phyloP scores from a whole-genome alignment of 768 basidiomycete species.

The Mycena venus region DNA sequence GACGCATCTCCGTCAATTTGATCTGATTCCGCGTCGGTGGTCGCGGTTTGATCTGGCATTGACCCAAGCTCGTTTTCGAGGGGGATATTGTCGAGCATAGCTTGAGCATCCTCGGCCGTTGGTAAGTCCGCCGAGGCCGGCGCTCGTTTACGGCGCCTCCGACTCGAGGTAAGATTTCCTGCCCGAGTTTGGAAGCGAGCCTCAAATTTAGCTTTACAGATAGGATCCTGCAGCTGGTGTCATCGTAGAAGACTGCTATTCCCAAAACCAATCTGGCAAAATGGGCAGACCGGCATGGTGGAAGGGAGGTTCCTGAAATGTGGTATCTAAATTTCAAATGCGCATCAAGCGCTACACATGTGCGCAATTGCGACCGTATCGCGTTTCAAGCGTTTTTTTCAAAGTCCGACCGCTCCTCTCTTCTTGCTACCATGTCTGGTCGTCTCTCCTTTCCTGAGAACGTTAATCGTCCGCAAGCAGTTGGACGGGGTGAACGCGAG shows the following conservation, averaged over 20 bases:
- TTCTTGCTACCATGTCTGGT: constrained; percentile 3
- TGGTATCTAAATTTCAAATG: background rate
- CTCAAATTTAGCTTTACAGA: background rate
- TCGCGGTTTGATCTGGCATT: no score
- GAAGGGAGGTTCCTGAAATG: background rate
- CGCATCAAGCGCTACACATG: background rate
- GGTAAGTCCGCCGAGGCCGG: background rate
- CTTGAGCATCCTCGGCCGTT: background rate
- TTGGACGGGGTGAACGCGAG: background rate
- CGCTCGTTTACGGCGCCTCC: background rate
- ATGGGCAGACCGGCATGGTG: constrained; percentile 1
- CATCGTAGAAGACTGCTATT: background rate
- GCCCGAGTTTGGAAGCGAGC: background rate
- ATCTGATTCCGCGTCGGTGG: no score
- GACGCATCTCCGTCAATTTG: constrained; percentile 16
- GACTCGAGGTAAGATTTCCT: background rate
- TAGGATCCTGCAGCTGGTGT: no score
- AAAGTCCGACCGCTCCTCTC: background rate
- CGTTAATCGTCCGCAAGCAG: background rate
- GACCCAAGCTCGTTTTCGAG: background rate
- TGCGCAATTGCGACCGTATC: background rate
- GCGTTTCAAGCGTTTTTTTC: background rate
- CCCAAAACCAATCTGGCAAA: background rate
- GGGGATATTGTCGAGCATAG: constrained; percentile 9
- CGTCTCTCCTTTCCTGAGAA: background rate